Conservation (phyloP, 352 stramenopile genomes). For the Aphanomyces stellatus region DNA sequence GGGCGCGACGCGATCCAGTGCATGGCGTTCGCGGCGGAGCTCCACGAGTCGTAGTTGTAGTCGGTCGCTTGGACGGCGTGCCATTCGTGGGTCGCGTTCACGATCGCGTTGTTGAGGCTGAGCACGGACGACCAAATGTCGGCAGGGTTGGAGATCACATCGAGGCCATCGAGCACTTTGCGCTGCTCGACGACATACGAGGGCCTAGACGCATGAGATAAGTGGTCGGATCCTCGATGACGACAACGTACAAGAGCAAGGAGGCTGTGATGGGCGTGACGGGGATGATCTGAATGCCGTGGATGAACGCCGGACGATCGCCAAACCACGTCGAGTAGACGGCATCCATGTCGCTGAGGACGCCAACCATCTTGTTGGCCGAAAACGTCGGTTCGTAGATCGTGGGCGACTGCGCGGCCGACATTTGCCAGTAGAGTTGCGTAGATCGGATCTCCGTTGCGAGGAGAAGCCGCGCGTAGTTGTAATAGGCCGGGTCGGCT, state of each 20-base stretch:
- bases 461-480: slow-evolving; percentile 88
- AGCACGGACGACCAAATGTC: slow-evolving; percentile 74
- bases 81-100: slow-evolving; percentile 49
- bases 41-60: slow-evolving; percentile 60
- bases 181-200: slow-evolving; percentile 31
- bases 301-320: slow-evolving; percentile 54
- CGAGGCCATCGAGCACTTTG: not conserved
- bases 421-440: slow-evolving; percentile 96
- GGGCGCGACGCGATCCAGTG: slow-evolving; percentile 64
- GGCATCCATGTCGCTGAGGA: slow-evolving; percentile 64
- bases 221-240: slow-evolving; percentile 21
- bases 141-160: not conserved
- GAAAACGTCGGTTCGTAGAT: slow-evolving; percentile 73
- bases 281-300: slow-evolving; percentile 79
- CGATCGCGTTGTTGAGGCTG: slow-evolving; percentile 61
- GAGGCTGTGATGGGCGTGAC: slow-evolving; percentile 65
- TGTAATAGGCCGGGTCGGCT: slow-evolving; percentile 31
- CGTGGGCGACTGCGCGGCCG: slow-evolving; percentile 32
- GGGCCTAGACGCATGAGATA: slow-evolving; percentile 35
- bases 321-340: slow-evolving; percentile 85
- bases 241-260: slow-evolving; percentile 37
- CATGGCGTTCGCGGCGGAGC: slow-evolving; percentile 60
- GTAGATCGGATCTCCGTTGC: slow-evolving; percentile 88
- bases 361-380: slow-evolving; percentile 69
- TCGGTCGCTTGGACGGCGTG: slow-evolving; percentile 44